Evolutionary conservation across 768 basidiomycete species (phyloP), one percentile per base, ranked within the genome.

Genomic region (Pisolithus albus): DNA sequence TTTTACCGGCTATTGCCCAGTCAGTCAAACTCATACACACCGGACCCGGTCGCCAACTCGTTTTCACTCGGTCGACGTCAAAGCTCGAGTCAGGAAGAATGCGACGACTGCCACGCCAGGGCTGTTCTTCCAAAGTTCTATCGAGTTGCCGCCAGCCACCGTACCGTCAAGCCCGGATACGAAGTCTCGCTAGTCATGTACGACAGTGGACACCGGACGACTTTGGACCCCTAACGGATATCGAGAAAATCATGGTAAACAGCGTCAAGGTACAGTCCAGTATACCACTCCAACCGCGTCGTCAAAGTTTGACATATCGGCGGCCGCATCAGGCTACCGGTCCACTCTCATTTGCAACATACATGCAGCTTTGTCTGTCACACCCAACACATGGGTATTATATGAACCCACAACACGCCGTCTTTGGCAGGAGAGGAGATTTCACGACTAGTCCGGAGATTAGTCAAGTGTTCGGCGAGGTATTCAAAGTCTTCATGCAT

Each of bases 381-480:
- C 94, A 97, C 70, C 92, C 94, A 1, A 86, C 80, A 0, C 74
- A 91, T 49, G 96, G 96, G 1, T 99, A 98, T 70, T 98, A 98
- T 72, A 90, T 87, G 74, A 86, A 83, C 36, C 69, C 79, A 0
- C 61, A 74, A 13, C 76, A 88, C 52, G 75, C 81, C 40, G 85
- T 98, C 3, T 91, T 99, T 61, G 96, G 96, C 11, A 56, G 80
- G 0, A 74, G 76, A 39, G 96, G 96, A 5, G 96, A 99, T 72
- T 99, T 98, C 62, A 86, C 88, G 19, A 99, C 96, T 10, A 92
- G 88, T 59, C 96, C 95, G 2, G 96, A 99, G 67, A 97, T 99
- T 49, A 89, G 83, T 59, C 93, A 97, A 65, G 81, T 90, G 0
- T 98, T 98, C 64, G 96, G 96, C 53, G 95, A 99, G 83, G 95